Evolutionary conservation across 2,329 filamentous ascomycete genomes (phyloP).

Genomic region (Aspergillus sp.): DNA sequence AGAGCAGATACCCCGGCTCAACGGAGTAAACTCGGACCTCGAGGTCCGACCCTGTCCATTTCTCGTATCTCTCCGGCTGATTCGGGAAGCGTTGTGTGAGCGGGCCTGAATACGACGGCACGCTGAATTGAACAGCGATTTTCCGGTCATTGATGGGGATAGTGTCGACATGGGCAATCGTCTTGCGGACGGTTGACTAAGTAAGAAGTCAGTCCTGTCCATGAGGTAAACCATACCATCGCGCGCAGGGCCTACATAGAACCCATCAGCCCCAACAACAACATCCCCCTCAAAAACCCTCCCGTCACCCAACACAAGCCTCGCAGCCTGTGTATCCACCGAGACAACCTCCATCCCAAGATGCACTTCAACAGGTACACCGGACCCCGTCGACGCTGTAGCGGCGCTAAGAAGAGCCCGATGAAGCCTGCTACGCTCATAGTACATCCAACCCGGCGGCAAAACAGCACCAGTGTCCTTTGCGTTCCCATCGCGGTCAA

Average conservation of each 20-base stretch:
- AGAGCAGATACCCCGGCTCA: neutral
- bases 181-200: neutral
- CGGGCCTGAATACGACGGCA: neutral
- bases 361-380: neutral
- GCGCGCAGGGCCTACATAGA: neutral
- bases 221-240: too few species aligned
- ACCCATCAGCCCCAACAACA: neutral
- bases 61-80: neutral
- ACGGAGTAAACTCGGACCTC: neutral
- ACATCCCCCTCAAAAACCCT: slow-evolving; percentile 19
- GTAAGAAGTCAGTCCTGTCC: neutral
- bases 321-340: neutral
- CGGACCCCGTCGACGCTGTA: neutral
- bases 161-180: neutral
- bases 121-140: neutral
- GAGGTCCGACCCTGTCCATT: neutral
- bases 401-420: neutral
- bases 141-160: neutral
- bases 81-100: neutral
- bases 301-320: neutral
- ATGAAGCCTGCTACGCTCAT: neutral
- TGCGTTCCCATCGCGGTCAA: neutral
- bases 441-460: neutral
- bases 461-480: neutral
- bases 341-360: neutral